A percentile compares a stretch with the other conserved stretches of the same genome.
These are phyloP conservation scores for Silene latifolia DNA, from an alignment of 148 eudicot genomes.

Conservation along the genomic window DNA sequence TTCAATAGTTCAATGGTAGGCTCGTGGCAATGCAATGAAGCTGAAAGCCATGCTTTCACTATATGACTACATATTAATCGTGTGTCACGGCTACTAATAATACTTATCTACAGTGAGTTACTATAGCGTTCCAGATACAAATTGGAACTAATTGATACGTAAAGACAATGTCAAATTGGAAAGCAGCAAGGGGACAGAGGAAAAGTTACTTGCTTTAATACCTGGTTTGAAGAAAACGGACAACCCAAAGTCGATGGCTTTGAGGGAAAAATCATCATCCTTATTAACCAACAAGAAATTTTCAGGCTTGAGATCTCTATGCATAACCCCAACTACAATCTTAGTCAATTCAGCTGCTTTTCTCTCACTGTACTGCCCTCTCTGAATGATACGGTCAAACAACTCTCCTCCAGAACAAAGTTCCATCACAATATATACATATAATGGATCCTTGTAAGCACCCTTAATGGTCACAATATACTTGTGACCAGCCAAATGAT, in stretches of 20 bases:
- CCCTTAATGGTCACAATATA: conserved; percentile 17
- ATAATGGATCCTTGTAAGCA: conserved; percentile 23
- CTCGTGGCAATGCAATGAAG: neutral
- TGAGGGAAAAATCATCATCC: conserved; percentile 89
- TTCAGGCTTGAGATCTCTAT: conserved; percentile 92
- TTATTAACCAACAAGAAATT: conserved; percentile 80
- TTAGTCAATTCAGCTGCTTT: conserved; percentile 78
- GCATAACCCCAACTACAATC: conserved; percentile 91
- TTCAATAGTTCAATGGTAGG: neutral
- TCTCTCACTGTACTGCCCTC: no score
- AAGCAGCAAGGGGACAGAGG: neutral
- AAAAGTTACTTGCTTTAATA: conserved; percentile 20
- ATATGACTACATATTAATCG: neutral
- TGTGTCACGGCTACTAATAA: neutral
- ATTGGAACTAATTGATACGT: neutral
- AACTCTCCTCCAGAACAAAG: conserved; percentile 21
- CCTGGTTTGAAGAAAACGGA: conserved; percentile 99
- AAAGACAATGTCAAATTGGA: neutral
- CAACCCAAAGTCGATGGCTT: conserved; percentile 91
- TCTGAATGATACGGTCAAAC: no score
- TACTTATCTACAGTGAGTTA: neutral
- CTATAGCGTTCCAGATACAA: neutral
- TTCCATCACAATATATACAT: conserved; percentile 24
- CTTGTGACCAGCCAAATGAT: neutral
- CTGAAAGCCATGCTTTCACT: neutral